Evolutionary conservation across 2,329 filamentous ascomycete genomes (phyloP), one percentile per base, ranked within the genome.

Genomic region (Cladophialophora psammophila): DNA sequence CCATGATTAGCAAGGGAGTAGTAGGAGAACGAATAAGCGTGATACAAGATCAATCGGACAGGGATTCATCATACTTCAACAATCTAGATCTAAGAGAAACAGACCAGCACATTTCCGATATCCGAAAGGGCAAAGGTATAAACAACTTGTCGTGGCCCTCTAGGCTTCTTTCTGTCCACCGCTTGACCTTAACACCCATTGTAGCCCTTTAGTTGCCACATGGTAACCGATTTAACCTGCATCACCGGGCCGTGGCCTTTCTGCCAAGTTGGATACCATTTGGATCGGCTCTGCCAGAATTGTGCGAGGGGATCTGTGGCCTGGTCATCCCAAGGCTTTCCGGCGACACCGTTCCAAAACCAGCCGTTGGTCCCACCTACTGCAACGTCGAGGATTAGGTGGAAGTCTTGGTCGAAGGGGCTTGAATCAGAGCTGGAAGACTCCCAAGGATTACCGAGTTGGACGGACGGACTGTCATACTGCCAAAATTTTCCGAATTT

Each of bases 331-430:
- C 92, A 96, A 1, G 92, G 92, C 83, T 96, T 96, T 36, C 84
- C 85, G 50, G 84, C 84, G 72, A 85, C 81, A 20, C 88, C 87
- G 76, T 96, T 91, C 74, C 90, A 82, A 75, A 95, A 96, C 91
- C 91, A 96, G 42, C 92, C 92, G 72, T 93, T 94, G 26, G 89
- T 92, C 58, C 88, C 88, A 35, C 91, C 91, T 7, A 94, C 91
- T 10, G 88, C 91, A 3, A 94, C 82, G 74, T 92, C 92, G 64
- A 94, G 76, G 72, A 93, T 90, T 54, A 94, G 84, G 73, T 91
- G 93, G 74, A 94, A 94, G 15, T 86, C 80, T 71, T 91, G 84
- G 74, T 94, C 91, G 73, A 94, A 94, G 0, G 91, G 91, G 0
- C 91, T 88, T 67, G 89, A 26, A 26, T 2, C 26, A 26, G 26